phyloP scores from a whole-genome alignment of 306 rosid species.

The Cyclanthera cordifolia region DNA sequence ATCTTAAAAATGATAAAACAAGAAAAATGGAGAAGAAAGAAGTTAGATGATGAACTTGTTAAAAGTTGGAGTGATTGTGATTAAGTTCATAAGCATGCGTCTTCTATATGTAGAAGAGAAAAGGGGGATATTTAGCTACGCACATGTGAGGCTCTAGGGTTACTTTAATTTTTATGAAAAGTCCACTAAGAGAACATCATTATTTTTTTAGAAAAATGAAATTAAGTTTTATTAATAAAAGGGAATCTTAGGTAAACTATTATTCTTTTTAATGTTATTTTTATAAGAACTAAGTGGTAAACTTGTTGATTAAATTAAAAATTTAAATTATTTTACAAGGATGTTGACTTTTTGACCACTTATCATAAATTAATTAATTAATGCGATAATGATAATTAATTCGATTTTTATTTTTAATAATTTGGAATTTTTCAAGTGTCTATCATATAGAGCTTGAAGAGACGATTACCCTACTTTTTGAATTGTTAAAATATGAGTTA shows the following conservation, averaged over 20 bases:
- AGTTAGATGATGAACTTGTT: not conserved
- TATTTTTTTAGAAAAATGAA: not conserved
- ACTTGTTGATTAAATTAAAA: not conserved
- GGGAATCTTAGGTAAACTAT: constrained; percentile 33
- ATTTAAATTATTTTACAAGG: no score
- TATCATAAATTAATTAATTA: no score
- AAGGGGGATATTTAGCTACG: no score
- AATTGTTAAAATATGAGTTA: no score
- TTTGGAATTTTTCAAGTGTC: no score
- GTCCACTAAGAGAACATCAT: constrained; percentile 11
- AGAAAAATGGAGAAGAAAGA: not conserved
- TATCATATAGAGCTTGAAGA: no score
- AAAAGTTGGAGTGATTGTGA: constrained; percentile 20
- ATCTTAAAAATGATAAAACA: constrained; percentile 12
- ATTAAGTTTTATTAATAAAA: constrained; percentile 7
- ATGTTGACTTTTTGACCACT: no score
- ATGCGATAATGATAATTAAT: no score
- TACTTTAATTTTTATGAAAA: no score
- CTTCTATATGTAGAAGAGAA: constrained; percentile 15
- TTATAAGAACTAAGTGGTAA: not conserved
- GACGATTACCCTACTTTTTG: no score
- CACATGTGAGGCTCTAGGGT: no score
- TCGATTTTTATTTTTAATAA: no score
- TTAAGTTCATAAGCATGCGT: constrained; percentile 20
- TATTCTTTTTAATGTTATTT: not conserved